A percentile compares a stretch with the other conserved stretches of the same genome.
Conservation (phyloP, 257 asterid genomes). For the Solanum appendiculatum region DNA sequence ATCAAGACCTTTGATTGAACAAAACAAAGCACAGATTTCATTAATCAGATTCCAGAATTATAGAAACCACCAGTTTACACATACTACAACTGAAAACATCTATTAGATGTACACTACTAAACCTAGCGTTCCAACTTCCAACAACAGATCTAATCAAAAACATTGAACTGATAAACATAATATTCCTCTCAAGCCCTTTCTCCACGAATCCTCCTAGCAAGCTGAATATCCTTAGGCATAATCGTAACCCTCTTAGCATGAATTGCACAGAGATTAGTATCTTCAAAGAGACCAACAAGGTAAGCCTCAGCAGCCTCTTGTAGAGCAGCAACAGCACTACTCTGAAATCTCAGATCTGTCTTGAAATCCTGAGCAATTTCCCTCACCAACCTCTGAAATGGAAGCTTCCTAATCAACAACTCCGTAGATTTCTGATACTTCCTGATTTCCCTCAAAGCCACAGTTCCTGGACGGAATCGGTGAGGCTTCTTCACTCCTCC, state of each 20-base stretch:
- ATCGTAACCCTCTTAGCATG: background rate
- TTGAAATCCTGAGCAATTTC: background rate
- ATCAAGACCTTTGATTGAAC: background rate
- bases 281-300: background rate
- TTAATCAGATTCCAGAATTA: background rate
- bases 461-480: background rate
- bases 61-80: background rate
- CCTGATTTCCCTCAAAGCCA: background rate
- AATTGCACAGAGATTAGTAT: background rate
- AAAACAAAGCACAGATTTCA: background rate
- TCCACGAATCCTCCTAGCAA: background rate
- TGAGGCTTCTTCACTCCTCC: background rate
- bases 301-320: background rate
- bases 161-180: too few species aligned
- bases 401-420: background rate
- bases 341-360: background rate
- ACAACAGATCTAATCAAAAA: background rate
- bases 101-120: background rate
- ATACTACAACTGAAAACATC: background rate
- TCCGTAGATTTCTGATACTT: background rate
- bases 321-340: background rate
- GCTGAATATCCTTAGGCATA: background rate
- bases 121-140: background rate
- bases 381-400: background rate
- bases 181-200: background rate